These are phyloP conservation scores for Lactifluus piperatus DNA, from an alignment of 768 basidiomycete species.

Conservation along the genomic window DNA sequence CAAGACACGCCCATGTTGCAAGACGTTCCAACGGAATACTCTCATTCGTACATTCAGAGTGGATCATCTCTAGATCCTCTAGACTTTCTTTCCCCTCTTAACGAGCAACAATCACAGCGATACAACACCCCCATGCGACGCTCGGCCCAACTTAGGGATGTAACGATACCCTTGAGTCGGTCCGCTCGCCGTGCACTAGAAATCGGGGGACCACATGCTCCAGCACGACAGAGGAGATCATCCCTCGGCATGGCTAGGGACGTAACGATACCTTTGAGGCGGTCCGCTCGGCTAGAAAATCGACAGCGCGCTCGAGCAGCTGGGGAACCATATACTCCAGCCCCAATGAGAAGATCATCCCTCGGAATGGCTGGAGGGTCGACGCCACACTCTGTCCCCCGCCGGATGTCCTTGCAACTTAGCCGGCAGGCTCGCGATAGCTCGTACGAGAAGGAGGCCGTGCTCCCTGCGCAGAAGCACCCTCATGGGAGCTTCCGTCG, in stretches of 20 bases:
- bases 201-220: neutral
- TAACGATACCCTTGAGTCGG: neutral
- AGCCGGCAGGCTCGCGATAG: neutral
- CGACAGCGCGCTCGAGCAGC: neutral
- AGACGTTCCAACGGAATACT: neutral
- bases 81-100: neutral
- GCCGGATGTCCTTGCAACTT: neutral
- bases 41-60: neutral
- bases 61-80: slow-evolving; percentile 8
- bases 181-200: neutral
- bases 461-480: neutral
- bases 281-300: neutral
- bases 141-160: neutral
- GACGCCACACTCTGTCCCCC: neutral
- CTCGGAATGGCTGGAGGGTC: neutral
- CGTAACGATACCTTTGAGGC: slow-evolving; percentile 1
- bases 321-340: neutral
- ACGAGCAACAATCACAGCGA: neutral
- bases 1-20: neutral
- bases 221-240: neutral
- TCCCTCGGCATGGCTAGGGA: neutral
- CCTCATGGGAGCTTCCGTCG: neutral
- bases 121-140: neutral
- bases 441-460: neutral
- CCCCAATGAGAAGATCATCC: neutral